These are phyloP conservation scores for Penicillium bialowiezense DNA, from an alignment of 495 filamentous ascomycete genomes.

Conservation along the genomic window DNA sequence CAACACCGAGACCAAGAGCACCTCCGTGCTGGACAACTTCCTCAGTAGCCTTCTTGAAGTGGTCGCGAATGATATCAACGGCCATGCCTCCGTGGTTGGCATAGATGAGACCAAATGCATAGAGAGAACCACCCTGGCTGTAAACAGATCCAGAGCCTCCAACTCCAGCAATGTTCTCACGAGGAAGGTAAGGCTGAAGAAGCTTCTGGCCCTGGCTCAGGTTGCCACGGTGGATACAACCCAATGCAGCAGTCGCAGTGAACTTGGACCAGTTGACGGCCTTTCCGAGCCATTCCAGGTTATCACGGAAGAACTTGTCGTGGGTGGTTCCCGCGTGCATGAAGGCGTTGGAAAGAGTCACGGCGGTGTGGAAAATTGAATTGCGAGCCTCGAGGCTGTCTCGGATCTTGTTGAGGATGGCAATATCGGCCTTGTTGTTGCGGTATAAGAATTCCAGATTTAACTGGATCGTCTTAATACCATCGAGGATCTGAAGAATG, in stretches of 20 bases:
- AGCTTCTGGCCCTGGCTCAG: constrained; percentile 89
- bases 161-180: constrained; percentile 57
- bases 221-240: constrained; percentile 95
- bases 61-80: constrained; percentile 78
- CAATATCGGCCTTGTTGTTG: constrained; percentile 83
- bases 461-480: constrained; percentile 86
- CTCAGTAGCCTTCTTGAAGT: constrained; percentile 82
- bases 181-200: constrained; percentile 90
- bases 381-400: constrained; percentile 94
- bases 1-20: constrained; percentile 91
- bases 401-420: constrained; percentile 90
- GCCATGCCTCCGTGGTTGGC: constrained; percentile 96
- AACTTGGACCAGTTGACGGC: constrained; percentile 99
- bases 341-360: constrained; percentile 96
- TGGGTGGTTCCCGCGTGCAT: constrained; percentile 99
- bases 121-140: constrained; percentile 93
- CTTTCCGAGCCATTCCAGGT: constrained; percentile 96
- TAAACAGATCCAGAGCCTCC: constrained; percentile 77
- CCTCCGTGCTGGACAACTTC: constrained; percentile 98
- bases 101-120: constrained; percentile 94
- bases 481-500: constrained; percentile 82
- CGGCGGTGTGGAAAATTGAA: constrained; percentile 96
- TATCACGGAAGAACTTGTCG: constrained; percentile 96
- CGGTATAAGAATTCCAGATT: constrained; percentile 95
- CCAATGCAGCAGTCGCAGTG: constrained; percentile 92